Percentiles rank a stretch among this genome's conserved stretches.
These are phyloP conservation scores for Cylindrotheca fusiformis DNA, from an alignment of 108 stramenopile genomes.

Conservation along the genomic window DNA sequence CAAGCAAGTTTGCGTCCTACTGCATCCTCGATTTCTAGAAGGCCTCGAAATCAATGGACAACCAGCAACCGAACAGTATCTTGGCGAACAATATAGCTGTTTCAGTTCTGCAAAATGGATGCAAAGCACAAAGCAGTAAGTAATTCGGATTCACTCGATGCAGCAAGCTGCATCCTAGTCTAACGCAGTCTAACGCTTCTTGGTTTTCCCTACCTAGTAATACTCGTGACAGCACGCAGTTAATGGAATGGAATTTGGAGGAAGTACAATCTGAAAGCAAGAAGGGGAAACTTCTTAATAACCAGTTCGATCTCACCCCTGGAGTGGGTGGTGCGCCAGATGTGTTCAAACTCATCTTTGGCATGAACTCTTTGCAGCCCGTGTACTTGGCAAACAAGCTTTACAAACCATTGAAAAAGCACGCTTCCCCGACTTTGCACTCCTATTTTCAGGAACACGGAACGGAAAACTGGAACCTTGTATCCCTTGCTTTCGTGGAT, in stretches of 20 bases:
- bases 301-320: constrained; percentile 50
- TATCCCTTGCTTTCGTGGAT: constrained; percentile 50
- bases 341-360: constrained; percentile 29
- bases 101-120: constrained; percentile 29
- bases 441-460: constrained; percentile 38
- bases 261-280: constrained; percentile 31
- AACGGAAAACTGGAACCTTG: constrained; percentile 40
- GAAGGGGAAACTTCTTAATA: constrained; percentile 32
- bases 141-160: constrained; percentile 9
- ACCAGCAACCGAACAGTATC: constrained; percentile 20
- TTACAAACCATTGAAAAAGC: constrained; percentile 37
- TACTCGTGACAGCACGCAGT: constrained; percentile 34
- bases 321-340: constrained; percentile 38
- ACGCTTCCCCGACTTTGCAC: constrained; percentile 34
- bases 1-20: constrained; percentile 32
- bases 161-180: neutral
- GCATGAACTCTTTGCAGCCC: constrained; percentile 36
- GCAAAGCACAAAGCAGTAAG: constrained; percentile 42
- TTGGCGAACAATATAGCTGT: constrained; percentile 34
- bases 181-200: neutral
- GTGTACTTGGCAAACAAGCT: constrained; percentile 37
- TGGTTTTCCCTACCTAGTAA: constrained; percentile 20
- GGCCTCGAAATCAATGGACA: constrained; percentile 32
- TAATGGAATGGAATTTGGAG: constrained; percentile 42
- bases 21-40: constrained; percentile 37